phyloP scores from a whole-genome alignment of 1,139 yeast genomes.

The Saccharomyces hybrid region DNA sequence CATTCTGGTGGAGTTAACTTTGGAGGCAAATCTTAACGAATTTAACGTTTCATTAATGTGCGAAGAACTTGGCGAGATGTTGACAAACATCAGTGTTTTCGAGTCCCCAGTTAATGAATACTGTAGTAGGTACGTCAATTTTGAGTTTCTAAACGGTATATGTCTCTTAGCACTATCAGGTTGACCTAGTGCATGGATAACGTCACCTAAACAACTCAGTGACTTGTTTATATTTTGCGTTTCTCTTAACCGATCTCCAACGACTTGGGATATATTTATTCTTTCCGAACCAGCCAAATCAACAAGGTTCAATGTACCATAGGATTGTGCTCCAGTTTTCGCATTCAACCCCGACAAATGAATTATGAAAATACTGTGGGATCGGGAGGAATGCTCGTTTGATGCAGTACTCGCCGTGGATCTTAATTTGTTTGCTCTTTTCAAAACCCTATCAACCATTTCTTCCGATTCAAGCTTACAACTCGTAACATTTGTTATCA shows the following conservation, averaged over 20 bases:
- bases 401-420: slow-evolving; percentile 78
- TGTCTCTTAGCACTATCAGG: slow-evolving; percentile 33
- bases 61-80: slow-evolving; percentile 58
- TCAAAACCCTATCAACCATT: slow-evolving; percentile 46
- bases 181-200: slow-evolving; percentile 62
- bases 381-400: slow-evolving; percentile 70
- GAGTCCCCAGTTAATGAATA: slow-evolving; percentile 80
- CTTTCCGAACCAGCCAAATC: slow-evolving; percentile 91
- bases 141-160: slow-evolving; percentile 51
- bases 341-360: slow-evolving; percentile 50
- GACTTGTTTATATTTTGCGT: slow-evolving; percentile 89
- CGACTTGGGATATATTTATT: slow-evolving; percentile 62
- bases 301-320: slow-evolving; percentile 64
- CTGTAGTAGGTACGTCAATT: slow-evolving; percentile 72
- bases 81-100: slow-evolving; percentile 90
- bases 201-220: slow-evolving; percentile 83
- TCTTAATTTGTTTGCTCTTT: slow-evolving; percentile 51
- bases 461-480: slow-evolving; percentile 41
- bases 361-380: slow-evolving; percentile 67
- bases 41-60: slow-evolving; percentile 74
- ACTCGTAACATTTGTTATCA: slow-evolving; percentile 51
- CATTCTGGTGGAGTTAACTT: slow-evolving; percentile 54
- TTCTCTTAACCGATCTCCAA: slow-evolving; percentile 75
- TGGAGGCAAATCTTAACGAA: slow-evolving; percentile 82
- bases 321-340: slow-evolving; percentile 41